Evolutionary conservation across 768 basidiomycete genomes (phyloP).

Genomic region (Termitomyces sp.): DNA sequence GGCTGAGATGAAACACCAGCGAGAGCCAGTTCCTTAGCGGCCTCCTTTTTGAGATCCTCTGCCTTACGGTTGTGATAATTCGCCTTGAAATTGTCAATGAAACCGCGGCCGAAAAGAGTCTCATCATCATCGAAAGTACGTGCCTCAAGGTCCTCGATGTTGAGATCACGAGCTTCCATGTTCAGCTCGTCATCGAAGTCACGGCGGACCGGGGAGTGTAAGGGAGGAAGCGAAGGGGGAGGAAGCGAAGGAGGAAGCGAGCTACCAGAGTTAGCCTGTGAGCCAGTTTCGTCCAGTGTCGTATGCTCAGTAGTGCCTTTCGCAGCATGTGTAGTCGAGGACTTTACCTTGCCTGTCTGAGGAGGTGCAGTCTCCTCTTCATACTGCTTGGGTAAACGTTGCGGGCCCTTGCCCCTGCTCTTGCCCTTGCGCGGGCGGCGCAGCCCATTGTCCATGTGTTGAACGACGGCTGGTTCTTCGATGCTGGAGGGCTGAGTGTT

Average conservation of each 20-base stretch:
- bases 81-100: background rate
- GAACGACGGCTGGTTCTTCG: background rate
- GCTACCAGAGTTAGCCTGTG: background rate
- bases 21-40: background rate
- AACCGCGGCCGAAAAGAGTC: background rate
- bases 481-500: background rate
- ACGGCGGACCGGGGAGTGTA: background rate
- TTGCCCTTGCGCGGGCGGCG: background rate
- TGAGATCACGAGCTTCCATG: background rate
- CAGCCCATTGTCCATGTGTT: background rate
- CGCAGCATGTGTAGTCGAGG: background rate
- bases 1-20: background rate
- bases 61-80: background rate
- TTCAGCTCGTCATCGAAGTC: too few relatives aligned
- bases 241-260: too few relatives aligned
- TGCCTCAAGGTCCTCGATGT: background rate
- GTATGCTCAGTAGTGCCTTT: background rate
- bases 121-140: background rate
- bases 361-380: background rate
- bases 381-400: background rate
- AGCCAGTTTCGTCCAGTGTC: background rate
- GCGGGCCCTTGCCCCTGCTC: background rate
- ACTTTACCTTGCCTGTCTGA: background rate
- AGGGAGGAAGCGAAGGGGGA: background rate
- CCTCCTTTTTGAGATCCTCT: background rate